These are phyloP conservation scores for Umbilicaria muhlenbergii DNA, from an alignment of 495 filamentous ascomycete species.

Conservation along the genomic window DNA sequence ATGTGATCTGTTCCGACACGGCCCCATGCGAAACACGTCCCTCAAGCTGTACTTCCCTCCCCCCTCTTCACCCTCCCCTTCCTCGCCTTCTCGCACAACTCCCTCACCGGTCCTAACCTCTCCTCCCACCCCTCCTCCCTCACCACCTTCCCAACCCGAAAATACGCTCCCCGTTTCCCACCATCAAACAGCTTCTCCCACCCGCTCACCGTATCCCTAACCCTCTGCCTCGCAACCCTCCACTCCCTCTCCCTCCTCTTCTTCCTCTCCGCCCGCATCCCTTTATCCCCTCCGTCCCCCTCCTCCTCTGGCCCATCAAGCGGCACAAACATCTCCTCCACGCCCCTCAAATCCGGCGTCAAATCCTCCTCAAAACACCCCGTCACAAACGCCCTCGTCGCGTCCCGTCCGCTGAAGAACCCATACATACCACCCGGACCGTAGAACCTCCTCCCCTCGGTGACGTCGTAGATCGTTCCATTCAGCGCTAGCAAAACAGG, in stretches of 20 bases:
- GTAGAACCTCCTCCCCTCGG: constrained; percentile 56
- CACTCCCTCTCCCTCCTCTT: constrained; percentile 27
- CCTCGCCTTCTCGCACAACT: constrained; percentile 16
- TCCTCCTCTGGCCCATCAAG: constrained; percentile 37
- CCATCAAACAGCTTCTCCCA: constrained; percentile 50
- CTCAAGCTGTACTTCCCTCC: background rate
- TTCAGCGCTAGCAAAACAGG: constrained; percentile 91
- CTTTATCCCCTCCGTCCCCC: constrained; percentile 35
- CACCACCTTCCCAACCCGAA: constrained; percentile 50
- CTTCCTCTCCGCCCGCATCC: constrained; percentile 33
- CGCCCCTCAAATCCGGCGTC: constrained; percentile 66
- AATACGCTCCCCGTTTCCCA: constrained; percentile 55
- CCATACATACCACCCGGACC: constrained; percentile 80
- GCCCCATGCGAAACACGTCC: too few species aligned
- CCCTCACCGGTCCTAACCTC: constrained; percentile 20
- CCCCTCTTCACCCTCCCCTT: constrained; percentile 10
- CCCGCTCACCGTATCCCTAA: constrained; percentile 26
- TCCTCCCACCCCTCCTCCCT: constrained; percentile 17
- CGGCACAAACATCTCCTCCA: constrained; percentile 80
- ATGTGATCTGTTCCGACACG: too few species aligned
- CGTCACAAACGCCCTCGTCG: constrained; percentile 86
- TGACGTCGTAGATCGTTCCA: constrained; percentile 88
- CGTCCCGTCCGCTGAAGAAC: constrained; percentile 78
- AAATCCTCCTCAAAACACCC: constrained; percentile 82
- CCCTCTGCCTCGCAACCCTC: constrained; percentile 24